phyloP scores from a whole-genome alignment of 106 monocot genomes.

The Posidonia australis region DNA sequence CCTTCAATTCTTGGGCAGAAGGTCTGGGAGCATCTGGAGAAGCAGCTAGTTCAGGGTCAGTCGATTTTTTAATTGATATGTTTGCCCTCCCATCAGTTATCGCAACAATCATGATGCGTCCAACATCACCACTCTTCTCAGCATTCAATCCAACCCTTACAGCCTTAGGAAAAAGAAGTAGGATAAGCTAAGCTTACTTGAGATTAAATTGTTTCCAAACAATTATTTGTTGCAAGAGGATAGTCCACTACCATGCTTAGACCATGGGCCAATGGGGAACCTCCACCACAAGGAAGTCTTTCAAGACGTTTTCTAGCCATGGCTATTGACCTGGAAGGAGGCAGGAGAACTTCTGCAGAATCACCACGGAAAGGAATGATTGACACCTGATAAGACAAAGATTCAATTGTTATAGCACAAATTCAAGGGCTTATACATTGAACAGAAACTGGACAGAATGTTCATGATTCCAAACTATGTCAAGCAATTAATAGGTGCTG shows the following conservation, averaged over 20 bases:
- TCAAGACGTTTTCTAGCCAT: slow-evolving; percentile 98
- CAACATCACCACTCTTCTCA: slow-evolving; percentile 99
- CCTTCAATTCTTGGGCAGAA: slow-evolving; percentile 90
- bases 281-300: slow-evolving; percentile 97
- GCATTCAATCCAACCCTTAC: slow-evolving; percentile 99
- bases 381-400: slow-evolving; percentile 45
- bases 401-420: not conserved
- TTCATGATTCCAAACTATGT: not conserved
- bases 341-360: slow-evolving; percentile 92
- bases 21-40: slow-evolving; percentile 67
- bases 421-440: not conserved
- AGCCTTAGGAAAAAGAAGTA: no score
- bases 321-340: slow-evolving; percentile 97
- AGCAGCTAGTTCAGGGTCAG: slow-evolving; percentile 76
- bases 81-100: slow-evolving; percentile 99
- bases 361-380: slow-evolving; percentile 99
- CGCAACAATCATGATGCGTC: slow-evolving; percentile 95
- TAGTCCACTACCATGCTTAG: slow-evolving; percentile 65
- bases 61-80: slow-evolving; percentile 81
- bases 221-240: not conserved
- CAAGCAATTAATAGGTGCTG: not conserved
- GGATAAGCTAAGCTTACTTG: no score
- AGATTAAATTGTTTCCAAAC: not conserved
- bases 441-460: not conserved
- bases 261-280: slow-evolving; percentile 98